Conservation (phyloP, 148 eudicot species). For the Selenicereus undatus region DNA sequence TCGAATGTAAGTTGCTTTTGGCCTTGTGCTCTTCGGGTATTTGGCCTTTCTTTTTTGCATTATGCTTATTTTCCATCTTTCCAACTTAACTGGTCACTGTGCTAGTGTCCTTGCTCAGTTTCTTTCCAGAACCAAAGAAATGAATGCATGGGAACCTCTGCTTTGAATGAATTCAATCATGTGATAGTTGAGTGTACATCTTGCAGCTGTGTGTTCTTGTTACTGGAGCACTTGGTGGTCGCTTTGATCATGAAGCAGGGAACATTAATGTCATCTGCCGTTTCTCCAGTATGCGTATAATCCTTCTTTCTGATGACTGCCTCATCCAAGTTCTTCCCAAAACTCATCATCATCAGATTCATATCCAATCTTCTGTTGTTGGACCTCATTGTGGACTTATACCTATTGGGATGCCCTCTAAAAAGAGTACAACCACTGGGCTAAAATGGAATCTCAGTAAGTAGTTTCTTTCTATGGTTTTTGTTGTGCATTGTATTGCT, state of each 20-base stretch:
- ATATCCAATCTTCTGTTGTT: constrained; percentile 55
- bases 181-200: constrained; percentile 2
- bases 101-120: background rate
- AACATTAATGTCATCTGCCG: constrained; percentile 72
- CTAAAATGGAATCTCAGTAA: constrained; percentile 86
- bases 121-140: background rate
- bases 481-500: background rate
- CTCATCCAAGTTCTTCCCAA: constrained; percentile 80
- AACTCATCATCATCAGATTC: constrained; percentile 69
- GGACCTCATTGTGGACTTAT: constrained; percentile 97
- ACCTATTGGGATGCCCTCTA: constrained; percentile 62
- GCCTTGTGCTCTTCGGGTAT: background rate
- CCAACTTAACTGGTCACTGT: constrained; percentile 1
- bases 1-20: constrained; percentile 49
- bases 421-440: constrained; percentile 72
- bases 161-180: background rate
- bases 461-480: constrained; percentile 23
- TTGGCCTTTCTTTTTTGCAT: background rate
- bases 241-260: constrained; percentile 95
- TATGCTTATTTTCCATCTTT: background rate
- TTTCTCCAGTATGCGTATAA: constrained; percentile 57
- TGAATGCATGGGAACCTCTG: background rate
- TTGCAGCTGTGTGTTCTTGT: constrained; percentile 77
- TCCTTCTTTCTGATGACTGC: constrained; percentile 83
- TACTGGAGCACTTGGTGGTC: constrained; percentile 92